These are phyloP conservation scores for Lasiodiplodia hormozganensis DNA, from an alignment of 2,329 filamentous ascomycete genomes.

Conservation along the genomic window DNA sequence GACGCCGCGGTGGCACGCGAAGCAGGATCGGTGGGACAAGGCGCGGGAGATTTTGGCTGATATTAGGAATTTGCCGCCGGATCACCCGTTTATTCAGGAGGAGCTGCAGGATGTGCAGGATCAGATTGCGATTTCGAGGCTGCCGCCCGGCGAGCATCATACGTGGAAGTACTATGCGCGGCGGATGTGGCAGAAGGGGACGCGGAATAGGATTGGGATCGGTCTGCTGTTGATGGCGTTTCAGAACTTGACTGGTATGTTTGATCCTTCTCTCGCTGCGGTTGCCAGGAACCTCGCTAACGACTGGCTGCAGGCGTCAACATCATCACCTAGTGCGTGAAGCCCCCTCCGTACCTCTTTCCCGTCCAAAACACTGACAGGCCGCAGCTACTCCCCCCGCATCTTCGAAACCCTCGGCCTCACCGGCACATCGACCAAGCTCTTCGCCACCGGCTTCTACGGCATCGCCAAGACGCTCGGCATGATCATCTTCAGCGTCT, in stretches of 20 bases:
- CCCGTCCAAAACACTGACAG: background rate
- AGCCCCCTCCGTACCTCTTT: background rate
- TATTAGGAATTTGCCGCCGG: conserved; percentile 60
- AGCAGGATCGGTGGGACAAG: conserved; percentile 69
- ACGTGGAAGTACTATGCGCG: conserved; percentile 48
- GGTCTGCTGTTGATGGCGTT: conserved; percentile 70
- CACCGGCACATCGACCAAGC: conserved; percentile 60
- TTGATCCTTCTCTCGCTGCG: background rate
- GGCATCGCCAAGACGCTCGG: conserved; percentile 67
- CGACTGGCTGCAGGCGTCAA: background rate
- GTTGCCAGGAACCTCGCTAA: background rate
- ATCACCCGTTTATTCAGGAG: conserved; percentile 49
- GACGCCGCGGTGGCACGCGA: conserved; percentile 71
- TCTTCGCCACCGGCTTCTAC: conserved; percentile 78
- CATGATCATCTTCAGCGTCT: conserved; percentile 43
- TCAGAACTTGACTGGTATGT: conserved; percentile 72
- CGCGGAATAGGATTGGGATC: conserved; percentile 68
- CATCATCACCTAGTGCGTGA: conserved; percentile 5
- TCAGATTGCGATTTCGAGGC: conserved; percentile 61
- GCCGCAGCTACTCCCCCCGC: conserved; percentile 70
- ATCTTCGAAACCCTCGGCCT: conserved; percentile 75
- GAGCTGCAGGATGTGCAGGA: conserved; percentile 52
- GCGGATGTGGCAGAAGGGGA: conserved; percentile 55
- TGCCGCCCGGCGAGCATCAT: conserved; percentile 56
- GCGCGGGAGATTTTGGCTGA: conserved; percentile 58